Conservation (phyloP, 2,329 filamentous ascomycete species). For the Ascochyta pisi region DNA sequence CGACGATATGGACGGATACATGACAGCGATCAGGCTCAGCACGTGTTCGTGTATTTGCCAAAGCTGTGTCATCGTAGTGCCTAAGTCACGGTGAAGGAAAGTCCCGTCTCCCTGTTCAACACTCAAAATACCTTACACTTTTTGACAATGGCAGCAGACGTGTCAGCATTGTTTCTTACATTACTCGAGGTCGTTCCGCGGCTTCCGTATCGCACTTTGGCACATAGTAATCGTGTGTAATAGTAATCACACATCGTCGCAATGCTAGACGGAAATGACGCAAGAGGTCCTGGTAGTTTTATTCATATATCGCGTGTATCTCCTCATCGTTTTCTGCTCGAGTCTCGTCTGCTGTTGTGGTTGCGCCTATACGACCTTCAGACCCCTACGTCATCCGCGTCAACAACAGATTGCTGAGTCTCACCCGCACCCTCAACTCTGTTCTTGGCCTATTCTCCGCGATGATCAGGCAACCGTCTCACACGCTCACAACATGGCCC, state of each 20-base stretch:
- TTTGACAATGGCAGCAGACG: too few species aligned
- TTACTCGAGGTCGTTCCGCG: background rate
- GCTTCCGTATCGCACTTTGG: background rate
- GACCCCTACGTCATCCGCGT: slow-evolving; percentile 1
- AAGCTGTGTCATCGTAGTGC: too few species aligned
- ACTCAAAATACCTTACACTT: too few species aligned
- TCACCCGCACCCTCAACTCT: background rate
- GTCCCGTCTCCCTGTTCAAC: too few species aligned
- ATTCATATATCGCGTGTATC: background rate
- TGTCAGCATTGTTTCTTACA: too few species aligned
- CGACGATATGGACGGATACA: too few species aligned
- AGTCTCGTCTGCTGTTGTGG: background rate
- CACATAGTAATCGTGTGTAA: background rate
- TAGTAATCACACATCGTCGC: background rate
- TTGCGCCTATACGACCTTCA: background rate
- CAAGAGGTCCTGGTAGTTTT: background rate
- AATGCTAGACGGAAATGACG: background rate
- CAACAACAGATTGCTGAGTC: background rate
- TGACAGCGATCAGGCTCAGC: too few species aligned
- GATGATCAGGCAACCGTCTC: background rate
- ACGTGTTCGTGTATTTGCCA: too few species aligned
- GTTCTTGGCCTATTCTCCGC: background rate
- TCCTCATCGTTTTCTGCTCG: background rate
- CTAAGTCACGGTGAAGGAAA: too few species aligned
- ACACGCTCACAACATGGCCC: background rate